A percentile compares a stretch with the other conserved stretches of the same genome.
phyloP scores from a whole-genome alignment of 352 stramenopile genomes.

The Phytophthora niederhauseri region DNA sequence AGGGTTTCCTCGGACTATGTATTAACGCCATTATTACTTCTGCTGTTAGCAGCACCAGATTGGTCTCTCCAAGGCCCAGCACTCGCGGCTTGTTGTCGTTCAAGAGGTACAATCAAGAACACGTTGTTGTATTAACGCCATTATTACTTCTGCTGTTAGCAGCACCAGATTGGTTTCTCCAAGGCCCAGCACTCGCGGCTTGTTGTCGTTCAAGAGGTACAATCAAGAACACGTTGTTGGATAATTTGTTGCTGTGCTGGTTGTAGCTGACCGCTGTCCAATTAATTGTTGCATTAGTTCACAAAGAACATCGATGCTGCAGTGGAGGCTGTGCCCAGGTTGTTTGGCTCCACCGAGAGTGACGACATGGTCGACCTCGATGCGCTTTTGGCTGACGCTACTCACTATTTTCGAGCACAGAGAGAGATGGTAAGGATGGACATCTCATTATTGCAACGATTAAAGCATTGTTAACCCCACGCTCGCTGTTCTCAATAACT shows the following conservation, averaged over 20 bases:
- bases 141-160: not conserved
- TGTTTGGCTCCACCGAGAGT: slow-evolving; percentile 9
- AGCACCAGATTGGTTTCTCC: slow-evolving; percentile 55
- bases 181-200: slow-evolving; percentile 26
- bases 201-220: slow-evolving; percentile 47
- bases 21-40: not conserved
- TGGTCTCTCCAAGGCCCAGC: slow-evolving; percentile 33
- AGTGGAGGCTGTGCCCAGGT: slow-evolving; percentile 29
- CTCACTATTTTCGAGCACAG: slow-evolving; percentile 35
- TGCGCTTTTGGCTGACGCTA: slow-evolving; percentile 38
- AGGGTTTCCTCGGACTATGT: not conserved
- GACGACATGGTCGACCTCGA: slow-evolving; percentile 36
- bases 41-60: slow-evolving; percentile 47
- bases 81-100: slow-evolving; percentile 35
- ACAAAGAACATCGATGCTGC: slow-evolving; percentile 38
- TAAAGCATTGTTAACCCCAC: not conserved
- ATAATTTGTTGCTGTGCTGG: not conserved
- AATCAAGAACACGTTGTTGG: not conserved
- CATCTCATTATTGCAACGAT: not conserved
- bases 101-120: slow-evolving; percentile 38
- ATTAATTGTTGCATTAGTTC: slow-evolving; percentile 33
- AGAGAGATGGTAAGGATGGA: slow-evolving; percentile 28
- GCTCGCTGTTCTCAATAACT: not conserved
- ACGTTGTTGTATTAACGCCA: not conserved
- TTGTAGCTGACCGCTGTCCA: not conserved